Evolutionary conservation across 306 rosid species (phyloP), one percentile per base, ranked within the genome.

Genomic region (Quercus ilex): DNA sequence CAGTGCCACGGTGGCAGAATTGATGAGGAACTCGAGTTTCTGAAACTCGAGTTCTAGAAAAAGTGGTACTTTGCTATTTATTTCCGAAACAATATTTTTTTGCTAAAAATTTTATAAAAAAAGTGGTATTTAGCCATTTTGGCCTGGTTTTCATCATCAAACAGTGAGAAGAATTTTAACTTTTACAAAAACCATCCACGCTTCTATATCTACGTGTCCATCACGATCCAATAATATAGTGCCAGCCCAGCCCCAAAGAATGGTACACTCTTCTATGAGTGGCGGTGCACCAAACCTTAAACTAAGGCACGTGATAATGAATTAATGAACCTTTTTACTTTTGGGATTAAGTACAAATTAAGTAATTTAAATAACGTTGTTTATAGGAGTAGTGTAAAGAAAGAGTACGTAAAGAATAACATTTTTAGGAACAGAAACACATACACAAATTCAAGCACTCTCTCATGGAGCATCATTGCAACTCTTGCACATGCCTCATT

Each of bases 401-500:
- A 0, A 60, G 15, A 13, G 69, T 28, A 28, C 69, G 69, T 2
- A 63, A 63, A 28, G 38, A 63, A 25, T 26, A 31, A 14, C 69
- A 63, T 63, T 8, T 41, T 41, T 15, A 38, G 46, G 56, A 77
- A 53, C 57, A 71, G 9, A 52, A 67, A 62, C 74, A 72, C 51
- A 72, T 35, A 20, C 49, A 53, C 49, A 71, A 4, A 52, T 55
- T 52, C 74, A 72, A 25, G 31, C 49, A 55, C 57, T 20, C 78
- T 69, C 28, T 78, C 46, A 56, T 64, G 81, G 71, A 3, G 55
- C n/a, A 83, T 83, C 52, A 83, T 83, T 83, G 76, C 79, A 49
- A 58, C 19, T 78, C 74, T 46, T 74, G 77, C 77, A 46, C 70
- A 13, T 56, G 73, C 21, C 79, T 76, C 52, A 85, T 87, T 78